A percentile compares a stretch with the other conserved stretches of the same genome.
phyloP scores from a whole-genome alignment of 345 rosid genomes.

The Isatis tinctoria region DNA sequence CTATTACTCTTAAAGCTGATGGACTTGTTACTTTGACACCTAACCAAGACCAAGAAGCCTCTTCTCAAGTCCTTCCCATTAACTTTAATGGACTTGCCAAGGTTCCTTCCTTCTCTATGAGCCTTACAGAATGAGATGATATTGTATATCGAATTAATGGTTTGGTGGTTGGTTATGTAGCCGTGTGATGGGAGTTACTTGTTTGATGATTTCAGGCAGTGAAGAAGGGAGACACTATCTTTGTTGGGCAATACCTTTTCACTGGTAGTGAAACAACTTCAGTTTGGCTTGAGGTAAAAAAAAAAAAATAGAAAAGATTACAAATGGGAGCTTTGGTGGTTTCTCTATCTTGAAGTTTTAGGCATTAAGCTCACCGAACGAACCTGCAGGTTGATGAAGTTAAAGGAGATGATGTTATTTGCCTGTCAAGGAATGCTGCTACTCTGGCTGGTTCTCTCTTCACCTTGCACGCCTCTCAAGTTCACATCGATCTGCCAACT shows the following conservation, averaged over 20 bases:
- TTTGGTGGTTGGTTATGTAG: neutral
- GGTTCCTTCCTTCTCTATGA: constrained; percentile 47
- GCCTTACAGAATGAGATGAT: neutral
- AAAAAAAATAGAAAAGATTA: neutral
- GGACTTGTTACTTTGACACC: constrained; percentile 77
- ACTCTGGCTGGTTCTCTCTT: constrained; percentile 86
- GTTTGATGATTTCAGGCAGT: constrained; percentile 61
- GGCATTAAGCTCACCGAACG: neutral
- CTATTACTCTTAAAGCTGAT: constrained; percentile 75
- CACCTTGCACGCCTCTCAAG: constrained; percentile 85
- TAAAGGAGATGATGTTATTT: constrained; percentile 77
- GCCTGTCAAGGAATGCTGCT: constrained; percentile 80
- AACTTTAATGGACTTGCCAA: constrained; percentile 82
- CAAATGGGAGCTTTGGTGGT: neutral
- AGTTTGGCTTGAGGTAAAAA: constrained; percentile 89
- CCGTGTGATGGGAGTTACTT: neutral
- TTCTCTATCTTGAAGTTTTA: neutral
- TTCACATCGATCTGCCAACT: constrained; percentile 82
- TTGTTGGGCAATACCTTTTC: constrained; percentile 87
- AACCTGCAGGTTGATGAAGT: constrained; percentile 70
- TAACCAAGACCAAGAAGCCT: constrained; percentile 68
- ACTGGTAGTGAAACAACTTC: constrained; percentile 98
- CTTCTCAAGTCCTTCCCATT: constrained; percentile 82
- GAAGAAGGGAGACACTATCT: constrained; percentile 91
- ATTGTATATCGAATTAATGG: neutral